These are phyloP conservation scores for Microdochium nivale DNA, from an alignment of 2,329 filamentous ascomycete species.

Conservation along the genomic window DNA sequence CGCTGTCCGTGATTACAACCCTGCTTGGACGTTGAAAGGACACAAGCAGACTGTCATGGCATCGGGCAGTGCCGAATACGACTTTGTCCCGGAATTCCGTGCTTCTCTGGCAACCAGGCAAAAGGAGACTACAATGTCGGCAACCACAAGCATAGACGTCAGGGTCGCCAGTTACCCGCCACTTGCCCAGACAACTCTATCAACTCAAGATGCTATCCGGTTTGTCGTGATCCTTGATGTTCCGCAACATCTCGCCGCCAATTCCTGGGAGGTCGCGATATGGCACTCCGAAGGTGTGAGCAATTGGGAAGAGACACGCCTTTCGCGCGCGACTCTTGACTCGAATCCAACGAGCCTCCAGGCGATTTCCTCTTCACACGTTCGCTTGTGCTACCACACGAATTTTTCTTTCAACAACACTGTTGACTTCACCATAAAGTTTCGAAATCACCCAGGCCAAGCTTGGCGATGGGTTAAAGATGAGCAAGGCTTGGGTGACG, in stretches of 20 bases:
- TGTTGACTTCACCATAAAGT: constrained; percentile 64
- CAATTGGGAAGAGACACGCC: constrained; percentile 43
- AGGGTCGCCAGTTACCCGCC: constrained; percentile 53
- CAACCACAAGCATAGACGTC: constrained; percentile 24
- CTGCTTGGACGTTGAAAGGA: background rate
- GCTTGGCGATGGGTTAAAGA: constrained; percentile 67
- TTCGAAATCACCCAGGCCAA: constrained; percentile 40
- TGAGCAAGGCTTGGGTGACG: constrained; percentile 54
- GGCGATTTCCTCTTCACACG: constrained; percentile 19
- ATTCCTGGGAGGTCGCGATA: constrained; percentile 63
- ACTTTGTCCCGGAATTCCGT: constrained; percentile 27
- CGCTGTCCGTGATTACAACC: background rate
- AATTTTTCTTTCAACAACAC: constrained; percentile 37
- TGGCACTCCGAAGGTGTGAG: constrained; percentile 59
- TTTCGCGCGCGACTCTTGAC: background rate
- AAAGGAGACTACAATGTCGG: constrained; percentile 17
- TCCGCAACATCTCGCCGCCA: constrained; percentile 40
- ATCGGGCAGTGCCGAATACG: constrained; percentile 10
- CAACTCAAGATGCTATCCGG: constrained; percentile 36
- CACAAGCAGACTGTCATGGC: background rate
- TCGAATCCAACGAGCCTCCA: constrained; percentile 42
- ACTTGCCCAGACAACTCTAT: constrained; percentile 63
- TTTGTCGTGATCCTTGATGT: constrained; percentile 67
- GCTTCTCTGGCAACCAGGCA: constrained; percentile 27
- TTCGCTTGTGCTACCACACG: constrained; percentile 45